Evolutionary conservation across 2,329 filamentous ascomycete genomes (phyloP), one percentile per base, ranked within the genome.

Genomic region (Aspergillus spinulosporus): DNA sequence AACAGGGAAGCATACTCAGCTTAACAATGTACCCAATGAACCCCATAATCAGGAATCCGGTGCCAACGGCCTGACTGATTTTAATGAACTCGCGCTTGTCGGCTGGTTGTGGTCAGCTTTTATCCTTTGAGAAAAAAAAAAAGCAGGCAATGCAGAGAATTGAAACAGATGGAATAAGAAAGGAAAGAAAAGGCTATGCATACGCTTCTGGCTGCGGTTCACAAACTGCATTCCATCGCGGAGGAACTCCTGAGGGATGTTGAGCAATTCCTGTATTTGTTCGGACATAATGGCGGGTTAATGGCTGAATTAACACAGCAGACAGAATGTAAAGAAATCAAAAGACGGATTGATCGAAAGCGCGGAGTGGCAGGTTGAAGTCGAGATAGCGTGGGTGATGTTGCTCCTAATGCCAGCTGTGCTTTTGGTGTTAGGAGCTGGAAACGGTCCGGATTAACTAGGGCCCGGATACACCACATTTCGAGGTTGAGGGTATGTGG

Each of bases 21-120:
- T 84, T 84, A 62, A 84, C 81, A 54, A 84, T 76, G 71, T 84
- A 84, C 58, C 82, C 82, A 64, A 84, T 84, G 49, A 80, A 71
- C 9, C 60, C 72, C 82, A 84, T 84, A 59, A 84, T 80, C 53
- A 84, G 68, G 71, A 84, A 84, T 2, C 82, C 82, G 68, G 83
- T 81, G 62, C 81, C 82, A 50, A 84, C 82, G 52, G 81, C 82
- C 72, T 84, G 82, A 62, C 78, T 81, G 69, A 84, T 84, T 71
- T 84, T 84, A 65, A 84, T 76, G 69, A 84, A 84, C 70, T 84
- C 82, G 64, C 81, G 77, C 70, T 79, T 79, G 71, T 84, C 82
- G 67, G 82, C 81, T 84, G 32, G 11, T 45, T 9, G 9, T 32
- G 6, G 29, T 54, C 42, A 54, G 52, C 36, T 21, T 12, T 43